Evolutionary conservation across 306 rosid genomes (phyloP).

Genomic region (Acacia acuminata): DNA sequence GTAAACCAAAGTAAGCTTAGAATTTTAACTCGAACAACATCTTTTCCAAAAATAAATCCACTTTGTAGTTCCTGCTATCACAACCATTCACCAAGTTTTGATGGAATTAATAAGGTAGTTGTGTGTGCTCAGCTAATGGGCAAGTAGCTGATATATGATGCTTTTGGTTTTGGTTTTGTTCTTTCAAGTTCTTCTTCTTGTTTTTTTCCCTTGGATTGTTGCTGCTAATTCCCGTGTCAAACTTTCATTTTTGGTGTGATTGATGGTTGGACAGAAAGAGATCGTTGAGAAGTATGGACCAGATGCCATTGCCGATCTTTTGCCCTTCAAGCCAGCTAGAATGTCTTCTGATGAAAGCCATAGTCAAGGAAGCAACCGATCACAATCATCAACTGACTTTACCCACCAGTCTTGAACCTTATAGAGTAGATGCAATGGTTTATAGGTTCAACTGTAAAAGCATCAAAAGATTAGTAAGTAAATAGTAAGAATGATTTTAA

Average conservation of each 20-base stretch:
- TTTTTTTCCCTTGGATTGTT: background rate
- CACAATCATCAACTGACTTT: background rate
- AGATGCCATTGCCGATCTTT: conserved; percentile 32
- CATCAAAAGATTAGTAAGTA: background rate
- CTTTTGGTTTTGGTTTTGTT: background rate
- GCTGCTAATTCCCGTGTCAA: background rate
- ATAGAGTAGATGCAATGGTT: background rate
- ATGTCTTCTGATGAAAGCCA: conserved; percentile 2
- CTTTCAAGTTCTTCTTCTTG: background rate
- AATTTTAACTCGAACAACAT: background rate
- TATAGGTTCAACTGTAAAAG: background rate
- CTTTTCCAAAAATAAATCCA: background rate
- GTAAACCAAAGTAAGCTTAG: background rate
- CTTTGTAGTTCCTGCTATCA: background rate
- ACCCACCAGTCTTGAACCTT: background rate
- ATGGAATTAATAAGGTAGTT: too few relatives aligned
- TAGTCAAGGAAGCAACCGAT: background rate
- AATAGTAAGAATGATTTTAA: background rate
- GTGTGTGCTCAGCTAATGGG: background rate
- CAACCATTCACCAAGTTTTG: background rate
- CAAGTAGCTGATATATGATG: background rate
- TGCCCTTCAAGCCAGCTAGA: conserved; percentile 7
- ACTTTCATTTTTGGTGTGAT: background rate
- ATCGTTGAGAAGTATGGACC: conserved; percentile 30
- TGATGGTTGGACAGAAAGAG: conserved; percentile 41